Percentiles rank a stretch among this genome's conserved stretches.
These are phyloP conservation scores for Suillus discolor DNA, from an alignment of 768 basidiomycete species.

Conservation along the genomic window DNA sequence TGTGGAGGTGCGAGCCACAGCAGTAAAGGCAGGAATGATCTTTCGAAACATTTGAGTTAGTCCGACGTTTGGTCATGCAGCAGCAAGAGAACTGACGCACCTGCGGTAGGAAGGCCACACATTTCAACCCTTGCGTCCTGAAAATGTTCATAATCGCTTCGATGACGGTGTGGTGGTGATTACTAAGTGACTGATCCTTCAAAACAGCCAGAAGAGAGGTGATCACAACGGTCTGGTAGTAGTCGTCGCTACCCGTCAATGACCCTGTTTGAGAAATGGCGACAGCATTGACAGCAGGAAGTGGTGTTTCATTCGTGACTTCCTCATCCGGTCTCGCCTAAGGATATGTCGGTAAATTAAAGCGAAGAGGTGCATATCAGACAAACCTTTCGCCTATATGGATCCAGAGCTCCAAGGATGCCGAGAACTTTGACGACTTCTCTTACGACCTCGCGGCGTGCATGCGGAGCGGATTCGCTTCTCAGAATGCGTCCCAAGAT, in stretches of 20 bases:
- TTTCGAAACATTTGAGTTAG: slow-evolving; percentile 25
- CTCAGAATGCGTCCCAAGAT: slow-evolving; percentile 83
- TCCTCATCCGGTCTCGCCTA: slow-evolving; percentile 69
- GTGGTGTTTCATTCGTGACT: slow-evolving; percentile 55
- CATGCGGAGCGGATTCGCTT: slow-evolving; percentile 66
- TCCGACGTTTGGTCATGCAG: background rate
- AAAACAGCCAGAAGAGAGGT: slow-evolving; percentile 83
- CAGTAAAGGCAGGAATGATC: slow-evolving; percentile 95
- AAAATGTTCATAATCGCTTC: slow-evolving; percentile 99
- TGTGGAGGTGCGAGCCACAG: slow-evolving; percentile 80
- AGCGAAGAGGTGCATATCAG: background rate
- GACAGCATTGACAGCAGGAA: slow-evolving; percentile 68
- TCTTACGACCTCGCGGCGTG: slow-evolving; percentile 87
- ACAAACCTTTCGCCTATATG: slow-evolving; percentile 88
- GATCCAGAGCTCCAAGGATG: slow-evolving; percentile 94
- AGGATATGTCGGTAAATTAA: slow-evolving; percentile 13
- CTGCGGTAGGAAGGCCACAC: slow-evolving; percentile 93
- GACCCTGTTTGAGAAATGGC: slow-evolving; percentile 64
- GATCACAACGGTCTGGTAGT: slow-evolving; percentile 96
- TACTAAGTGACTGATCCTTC: slow-evolving; percentile 84
- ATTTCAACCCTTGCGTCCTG: slow-evolving; percentile 96
- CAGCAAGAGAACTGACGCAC: slow-evolving; percentile 40
- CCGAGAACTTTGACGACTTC: slow-evolving; percentile 96
- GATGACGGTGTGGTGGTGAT: slow-evolving; percentile 90
- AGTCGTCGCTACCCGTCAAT: slow-evolving; percentile 81